Evolutionary conservation across 352 stramenopile species (phyloP), one percentile per base, ranked within the genome.

Genomic region (Peronosclerospora sorghi): DNA sequence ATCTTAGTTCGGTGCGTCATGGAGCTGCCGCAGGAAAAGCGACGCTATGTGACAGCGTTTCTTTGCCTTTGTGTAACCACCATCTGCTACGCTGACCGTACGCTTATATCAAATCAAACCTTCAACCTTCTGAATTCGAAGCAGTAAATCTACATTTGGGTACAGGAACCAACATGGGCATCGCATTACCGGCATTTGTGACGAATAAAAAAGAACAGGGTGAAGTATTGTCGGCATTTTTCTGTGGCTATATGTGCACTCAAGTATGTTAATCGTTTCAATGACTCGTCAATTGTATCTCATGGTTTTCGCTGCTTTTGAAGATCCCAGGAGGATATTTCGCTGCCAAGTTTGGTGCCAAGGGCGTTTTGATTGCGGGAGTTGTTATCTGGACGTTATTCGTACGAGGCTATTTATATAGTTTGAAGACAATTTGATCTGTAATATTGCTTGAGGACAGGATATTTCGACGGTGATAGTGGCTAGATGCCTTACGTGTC

Each of bases 221-320:
- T 0, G 72, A 86, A 48, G 64, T 93, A 32, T 62, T 93, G 26
- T 83, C 78, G 10, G 71, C 78, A 17, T 93, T 93, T 55, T 93
- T 89, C 59, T 93, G 88, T 34, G 81, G 81, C 32, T 93, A 93
- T 56, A 76, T 93, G 64, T 65, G 70, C 50, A 93, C 81, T 7
- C 81, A 93, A 65, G 76, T 84, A 32, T 18, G 32, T 38, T 2
- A 5, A n/a, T 32, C 34, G n/a, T 35, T 52, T 30, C 19, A 27
- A n/a, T 1, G 19, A 28, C 10, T 41, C 7, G 19, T 5, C 19
- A 18, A 28, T 35, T 2, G 9, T 35, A 7, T 35, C 8, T 19
- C 17, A 17, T 35, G 8, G n/a, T 5, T 20, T 41, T 45, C 41
- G 29, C 29, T 45, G 12, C n/a, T n/a, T 32, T n/a, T 49, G 26